Base-by-base conservation (phyloP, 371 early-diverging fungal genomes). In the Rhizomucor pusillus region DNA sequence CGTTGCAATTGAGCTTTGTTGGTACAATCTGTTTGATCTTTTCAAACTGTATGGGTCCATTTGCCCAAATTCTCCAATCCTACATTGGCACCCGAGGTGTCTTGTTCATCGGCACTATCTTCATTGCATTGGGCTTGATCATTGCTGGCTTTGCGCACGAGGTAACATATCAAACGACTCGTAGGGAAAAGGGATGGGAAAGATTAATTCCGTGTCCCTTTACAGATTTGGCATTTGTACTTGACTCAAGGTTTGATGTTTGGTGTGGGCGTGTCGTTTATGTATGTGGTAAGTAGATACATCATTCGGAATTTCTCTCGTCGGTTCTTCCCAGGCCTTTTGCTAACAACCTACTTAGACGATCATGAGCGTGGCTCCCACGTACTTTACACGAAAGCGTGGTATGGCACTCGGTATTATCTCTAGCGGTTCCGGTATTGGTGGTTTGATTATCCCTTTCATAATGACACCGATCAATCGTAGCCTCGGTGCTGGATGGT, bases 361-460 rank as follows among this genome's bases (percentile, higher is more conserved):
- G 86, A 55, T 40, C 22, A 59, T 80, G 40, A 41, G 69, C 14
- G 60, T 84, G 3, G 80, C 84, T 1, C 54, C 85, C 0, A 89
- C 88, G 48, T 92, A 88, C 86, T 92, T 91, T 65, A 54, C 52
- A 12, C 77, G 77, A 16, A 50, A 68, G 20, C 80, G 85, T 12
- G 88, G 88, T 0, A 45, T 92, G 43, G 92, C 89, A 11, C 78
- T 85, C 0, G 94, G 92, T 0, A 72, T 91, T 9, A 78, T 85
- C 12, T 79, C 86, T 18, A 71, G 88, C 59, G 93, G 91, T 10
- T 71, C 81, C 4, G 88, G 90, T n/a, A 66, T 89, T 41, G 92
- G 92, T 24, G 90, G 90, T 0, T 71, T 90, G 3, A 75, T 80
- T 12, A 71, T 90, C 57, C 77, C 86, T 2, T 81, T 86, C 11